Percentiles rank a stretch among this genome's conserved stretches.
Evolutionary conservation across 176 grass and related monocot genomes (phyloP).

Genomic region (Sorghum bicolor): Sorghum_bicolor_NCBIv3 NC_012873.2:65249501-65250000

Average conservation of each 20-base stretch:
- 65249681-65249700: not conserved
- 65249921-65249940: not conserved
- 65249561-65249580: conserved; percentile 30
- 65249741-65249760: not conserved
- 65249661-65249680: conserved; percentile 15
- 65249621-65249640: not conserved
- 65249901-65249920: not conserved
- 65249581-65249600: conserved; percentile 6
- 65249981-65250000: not conserved
- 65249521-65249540: not conserved
- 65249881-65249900: conserved; percentile 10
- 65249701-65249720: not conserved
- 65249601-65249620: not conserved
- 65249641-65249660: conserved; percentile 10
- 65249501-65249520: conserved; percentile 14
- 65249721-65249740: conserved; percentile 12
- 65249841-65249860: not conserved
- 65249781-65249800: conserved; percentile 21
- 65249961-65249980: not conserved
- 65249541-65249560: not conserved
- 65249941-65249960: not conserved
- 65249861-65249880: not conserved
- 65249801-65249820: conserved; percentile 20
- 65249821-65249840: conserved; percentile 28
- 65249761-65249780: conserved; percentile 31